Evolutionary conservation across 768 basidiomycete genomes (phyloP).

Genomic region (Sporobolomyces roseus): DNA sequence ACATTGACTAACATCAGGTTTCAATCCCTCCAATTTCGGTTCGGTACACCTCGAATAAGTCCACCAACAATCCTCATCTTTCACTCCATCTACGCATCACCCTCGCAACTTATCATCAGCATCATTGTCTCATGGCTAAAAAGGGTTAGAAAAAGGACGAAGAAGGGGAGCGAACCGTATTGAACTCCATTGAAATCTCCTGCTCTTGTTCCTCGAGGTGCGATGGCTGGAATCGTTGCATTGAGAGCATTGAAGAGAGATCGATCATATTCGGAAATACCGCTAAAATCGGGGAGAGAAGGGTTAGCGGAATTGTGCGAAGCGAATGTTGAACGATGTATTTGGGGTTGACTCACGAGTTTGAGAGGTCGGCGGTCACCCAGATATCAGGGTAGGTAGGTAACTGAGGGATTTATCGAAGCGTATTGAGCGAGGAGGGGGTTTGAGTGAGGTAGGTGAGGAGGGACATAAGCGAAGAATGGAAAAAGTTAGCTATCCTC

Average conservation of each 20-base stretch:
- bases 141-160: no score
- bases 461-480: no score
- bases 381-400: constrained; percentile 29
- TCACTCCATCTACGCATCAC: constrained; percentile 40
- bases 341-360: background rate
- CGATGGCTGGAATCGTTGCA: constrained; percentile 44
- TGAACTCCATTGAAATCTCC: constrained; percentile 47
- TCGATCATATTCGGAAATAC: constrained; percentile 45
- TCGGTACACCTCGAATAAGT: constrained; percentile 45
- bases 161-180: background rate
- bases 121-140: no score
- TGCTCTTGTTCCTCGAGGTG: constrained; percentile 46
- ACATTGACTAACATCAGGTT: constrained; percentile 45
- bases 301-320: background rate
- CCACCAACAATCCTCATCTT: constrained; percentile 52
- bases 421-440: no score
- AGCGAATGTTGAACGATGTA: background rate
- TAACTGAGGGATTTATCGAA: no score
- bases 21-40: constrained; percentile 44
- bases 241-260: constrained; percentile 46
- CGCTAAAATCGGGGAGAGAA: constrained; percentile 9
- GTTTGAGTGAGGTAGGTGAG: no score
- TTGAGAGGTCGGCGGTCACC: constrained; percentile 19
- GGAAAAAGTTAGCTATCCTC: no score
- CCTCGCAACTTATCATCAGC: no score